Percentiles rank a stretch among this genome's conserved stretches.
Conservation (phyloP, 78 protist species). For the Paulinella micropora region DNA sequence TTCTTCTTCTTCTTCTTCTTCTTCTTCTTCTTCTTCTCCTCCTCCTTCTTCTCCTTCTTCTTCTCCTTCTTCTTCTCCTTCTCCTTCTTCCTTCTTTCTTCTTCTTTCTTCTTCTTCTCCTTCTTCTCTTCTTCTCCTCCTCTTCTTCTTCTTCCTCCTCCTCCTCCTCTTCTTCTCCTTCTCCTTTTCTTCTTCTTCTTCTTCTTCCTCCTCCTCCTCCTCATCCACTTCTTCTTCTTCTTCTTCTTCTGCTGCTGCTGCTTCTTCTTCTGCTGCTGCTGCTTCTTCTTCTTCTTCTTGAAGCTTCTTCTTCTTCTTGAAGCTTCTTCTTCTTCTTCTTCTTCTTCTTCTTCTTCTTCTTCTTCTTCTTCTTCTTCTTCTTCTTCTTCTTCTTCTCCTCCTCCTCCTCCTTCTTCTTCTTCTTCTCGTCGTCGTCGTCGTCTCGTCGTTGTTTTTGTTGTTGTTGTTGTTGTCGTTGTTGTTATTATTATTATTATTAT, state of each 20-base stretch:
- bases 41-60: neutral
- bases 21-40: neutral
- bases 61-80: neutral
- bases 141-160: neutral
- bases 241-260: too few relatives aligned
- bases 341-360: neutral
- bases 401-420: too few relatives aligned
- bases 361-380: neutral
- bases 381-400: neutral
- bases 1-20: neutral
- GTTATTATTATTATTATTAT: too few relatives aligned
- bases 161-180: neutral
- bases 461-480: too few relatives aligned
- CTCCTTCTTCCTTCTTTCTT: neutral
- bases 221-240: too few relatives aligned
- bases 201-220: too few relatives aligned
- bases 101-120: neutral
- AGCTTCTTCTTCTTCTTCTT: too few relatives aligned
- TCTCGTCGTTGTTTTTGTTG: too few relatives aligned
- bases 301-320: too few relatives aligned
- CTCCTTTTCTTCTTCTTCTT: neutral
- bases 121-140: neutral
- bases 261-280: too few relatives aligned
- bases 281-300: too few relatives aligned
- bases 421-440: too few relatives aligned